A percentile compares a stretch with the other conserved stretches of the same genome.
Evolutionary conservation across 1,284 basidiomycete species (phyloP).

Genomic region (Cystobasidium pallidum): DNA sequence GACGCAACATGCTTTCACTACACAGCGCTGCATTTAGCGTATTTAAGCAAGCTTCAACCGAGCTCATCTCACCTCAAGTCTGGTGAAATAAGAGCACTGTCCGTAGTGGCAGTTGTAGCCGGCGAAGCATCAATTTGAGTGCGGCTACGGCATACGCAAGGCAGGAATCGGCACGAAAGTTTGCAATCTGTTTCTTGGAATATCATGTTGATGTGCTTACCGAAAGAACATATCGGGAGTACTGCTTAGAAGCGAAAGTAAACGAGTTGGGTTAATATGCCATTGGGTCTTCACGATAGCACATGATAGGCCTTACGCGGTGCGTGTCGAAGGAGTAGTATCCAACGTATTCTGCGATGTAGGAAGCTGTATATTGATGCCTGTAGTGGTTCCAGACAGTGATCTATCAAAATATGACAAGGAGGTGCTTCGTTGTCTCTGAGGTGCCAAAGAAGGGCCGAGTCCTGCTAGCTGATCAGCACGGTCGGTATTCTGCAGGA

Average conservation of each 20-base stretch:
- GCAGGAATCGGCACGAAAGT: background rate
- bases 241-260: background rate
- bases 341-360: background rate
- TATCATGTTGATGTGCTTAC: background rate
- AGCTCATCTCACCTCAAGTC: background rate
- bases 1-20: background rate
- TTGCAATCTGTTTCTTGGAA: too few relatives aligned
- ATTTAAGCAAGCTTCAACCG: background rate
- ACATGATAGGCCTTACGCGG: background rate
- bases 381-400: background rate
- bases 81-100: background rate
- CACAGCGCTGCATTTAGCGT: background rate
- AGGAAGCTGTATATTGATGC: background rate
- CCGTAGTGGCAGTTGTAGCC: background rate
- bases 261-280: background rate
- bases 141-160: background rate
- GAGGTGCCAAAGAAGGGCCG: background rate
- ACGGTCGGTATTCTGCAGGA: background rate
- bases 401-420: background rate
- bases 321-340: background rate
- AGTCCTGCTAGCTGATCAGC: background rate
- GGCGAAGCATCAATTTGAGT: background rate
- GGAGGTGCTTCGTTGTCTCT: background rate
- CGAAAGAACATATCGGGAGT: slow-evolving; percentile 1
- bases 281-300: too few relatives aligned